These are phyloP conservation scores for Curvularia sp. DNA, from an alignment of 2,329 filamentous ascomycete genomes.

Conservation along the genomic window DNA sequence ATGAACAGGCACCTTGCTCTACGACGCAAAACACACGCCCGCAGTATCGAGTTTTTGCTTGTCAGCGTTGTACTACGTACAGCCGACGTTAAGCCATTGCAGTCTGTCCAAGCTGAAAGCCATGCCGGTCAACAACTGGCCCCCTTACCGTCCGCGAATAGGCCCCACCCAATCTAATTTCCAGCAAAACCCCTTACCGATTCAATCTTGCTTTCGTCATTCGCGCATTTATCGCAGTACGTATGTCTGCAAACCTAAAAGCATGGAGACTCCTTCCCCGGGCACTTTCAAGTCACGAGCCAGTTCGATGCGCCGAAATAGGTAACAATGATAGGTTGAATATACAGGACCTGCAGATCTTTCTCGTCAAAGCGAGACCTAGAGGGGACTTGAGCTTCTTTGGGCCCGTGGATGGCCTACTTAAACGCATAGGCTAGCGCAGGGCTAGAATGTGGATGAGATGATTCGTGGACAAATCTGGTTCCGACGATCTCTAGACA, in stretches of 20 bases:
- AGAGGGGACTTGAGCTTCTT: conserved; percentile 3
- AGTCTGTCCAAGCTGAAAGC: background rate
- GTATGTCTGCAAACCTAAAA: background rate
- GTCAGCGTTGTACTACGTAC: background rate
- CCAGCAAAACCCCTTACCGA: conserved; percentile 12
- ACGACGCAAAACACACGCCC: background rate
- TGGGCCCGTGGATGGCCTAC: conserved; percentile 13
- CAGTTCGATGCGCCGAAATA: conserved; percentile 27
- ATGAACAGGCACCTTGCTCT: background rate
- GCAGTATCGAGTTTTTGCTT: background rate
- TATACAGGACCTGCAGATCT: conserved; percentile 13
- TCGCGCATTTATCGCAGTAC: background rate
- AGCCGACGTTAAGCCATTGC: background rate
- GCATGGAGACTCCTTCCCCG: conserved; percentile 11
- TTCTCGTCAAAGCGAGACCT: conserved; percentile 13
- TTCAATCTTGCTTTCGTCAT: background rate
- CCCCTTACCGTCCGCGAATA: conserved; percentile 17
- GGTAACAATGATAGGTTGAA: conserved; percentile 17
- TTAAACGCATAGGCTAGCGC: conserved; percentile 14
- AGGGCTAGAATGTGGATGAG: conserved; percentile 10
- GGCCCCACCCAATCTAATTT: conserved; percentile 26
- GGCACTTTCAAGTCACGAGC: conserved; percentile 12
- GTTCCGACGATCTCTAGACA: conserved; percentile 9
- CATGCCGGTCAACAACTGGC: conserved; percentile 4
- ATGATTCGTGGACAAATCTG: conserved; percentile 13